Base-by-base conservation (phyloP, 768 basidiomycete species). In the Mrakia blollopis region DNA sequence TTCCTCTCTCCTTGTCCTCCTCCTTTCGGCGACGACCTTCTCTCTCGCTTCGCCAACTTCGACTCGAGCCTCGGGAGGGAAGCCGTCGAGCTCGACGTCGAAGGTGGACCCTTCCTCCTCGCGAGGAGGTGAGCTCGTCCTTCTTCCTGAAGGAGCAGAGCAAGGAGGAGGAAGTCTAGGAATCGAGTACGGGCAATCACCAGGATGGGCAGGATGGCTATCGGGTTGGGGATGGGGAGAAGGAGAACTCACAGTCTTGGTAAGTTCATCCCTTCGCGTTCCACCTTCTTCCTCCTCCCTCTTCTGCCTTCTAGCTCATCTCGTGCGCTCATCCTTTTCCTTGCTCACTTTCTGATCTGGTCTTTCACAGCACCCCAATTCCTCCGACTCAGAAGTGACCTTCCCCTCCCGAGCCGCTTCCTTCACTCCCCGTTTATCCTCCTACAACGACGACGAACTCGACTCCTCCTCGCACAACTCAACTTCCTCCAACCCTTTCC, bases 381-480 rank as follows among this genome's bases (percentile, higher is more conserved):
- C 69, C 18, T 72, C 61, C 32, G 32, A 57, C 14, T 44, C 47
- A 0, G 67, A 71, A 25, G 52, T 61, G 7, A 52, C 67, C 28
- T 78, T 78, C n/a, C 67, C 72, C 11, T 74, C 77, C 0, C 77
- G 77, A n/a, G 74, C 70, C 11, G 72, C 77, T 9, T 78, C 77
- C 1, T 78, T 78, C 73, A 74, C 77, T 3, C 76, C 76, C 39
- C 71, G 72, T 13, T n/a, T 67, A 5, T 37, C 73, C 30, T 44
- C 60, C n/a, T 30, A 25, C 32, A 35, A 60, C 72, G 28, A 57
- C 57, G 30, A n/a, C 35, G 65, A 41, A 39, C 16, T 32, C 62
- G 39, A 35, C 37, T 37, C 73, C 21, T 32, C 73, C 39, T 50
- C 25, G 7, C 39, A 39, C 68, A 23, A 41, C 37, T n/a, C 54